Base-by-base conservation (phyloP, 2,329 filamentous ascomycete species). In the Cladosporium phlei region DNA sequence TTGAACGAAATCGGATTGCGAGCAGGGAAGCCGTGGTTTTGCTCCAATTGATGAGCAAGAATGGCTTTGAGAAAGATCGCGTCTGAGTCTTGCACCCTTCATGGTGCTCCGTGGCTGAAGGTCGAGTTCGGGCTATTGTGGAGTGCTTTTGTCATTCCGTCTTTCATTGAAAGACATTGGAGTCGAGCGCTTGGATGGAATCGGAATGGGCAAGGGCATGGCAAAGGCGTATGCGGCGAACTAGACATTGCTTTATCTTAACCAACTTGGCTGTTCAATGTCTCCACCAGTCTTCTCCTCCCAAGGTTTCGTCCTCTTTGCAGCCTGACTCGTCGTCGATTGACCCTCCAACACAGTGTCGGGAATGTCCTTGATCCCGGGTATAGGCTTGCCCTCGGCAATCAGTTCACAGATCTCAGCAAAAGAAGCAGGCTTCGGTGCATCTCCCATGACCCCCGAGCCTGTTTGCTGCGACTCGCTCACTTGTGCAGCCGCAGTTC, bases 351-450 rank as follows among this genome's bases (percentile, higher is more conserved):
- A 73, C 4, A 95, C 73, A 0, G 84, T 93, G 55, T 88, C 79
- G 4, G 90, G 88, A 44, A 96, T 91, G 53, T 95, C 80, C 56
- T 83, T 82, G 59, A 96, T 94, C 1, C 90, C 90, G 1, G 89
- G 88, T 33, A 96, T 85, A 0, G 86, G 83, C 57, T 88, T 82
- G 44, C 88, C 88, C 21, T 81, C 83, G 19, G 87, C 86, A 45
- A 96, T 86, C 46, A 95, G 78, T 59, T 88, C 85, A 46, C 95
- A 83, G 52, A 96, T 88, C 55, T 91, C 82, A 6, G 86, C 84
- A 65, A 96, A 95, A 1, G 82, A 84, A 38, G 82, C 83, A 3
- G 89, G 89, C 58, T 95, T 95, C 1, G 80, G 78, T 28, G 88
- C 85, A 35, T 78, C 73, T 43, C 46, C 56, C 54, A 62, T 57